Percentiles rank a stretch among this genome's conserved stretches.
Evolutionary conservation across 108 stramenopile species (phyloP).

Genomic region (Skeletonema potamos): DNA sequence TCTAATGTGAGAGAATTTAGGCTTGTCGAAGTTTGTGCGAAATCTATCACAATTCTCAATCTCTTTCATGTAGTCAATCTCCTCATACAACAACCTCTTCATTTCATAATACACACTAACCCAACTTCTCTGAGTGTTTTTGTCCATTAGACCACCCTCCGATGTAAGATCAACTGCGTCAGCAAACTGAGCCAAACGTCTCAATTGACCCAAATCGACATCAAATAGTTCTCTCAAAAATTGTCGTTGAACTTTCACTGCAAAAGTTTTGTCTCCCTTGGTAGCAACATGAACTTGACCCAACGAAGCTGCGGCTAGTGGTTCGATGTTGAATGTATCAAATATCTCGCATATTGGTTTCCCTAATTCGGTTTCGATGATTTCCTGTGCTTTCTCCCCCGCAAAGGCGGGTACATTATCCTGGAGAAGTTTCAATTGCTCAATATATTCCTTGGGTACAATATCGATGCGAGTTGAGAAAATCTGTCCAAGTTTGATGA

Average conservation of each 20-base stretch:
- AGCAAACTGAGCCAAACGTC: slow-evolving; percentile 89
- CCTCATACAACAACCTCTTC: slow-evolving; percentile 92
- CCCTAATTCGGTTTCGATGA: slow-evolving; percentile 92
- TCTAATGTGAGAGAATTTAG: slow-evolving; percentile 86
- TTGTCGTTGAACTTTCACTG: slow-evolving; percentile 95
- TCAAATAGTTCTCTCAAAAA: slow-evolving; percentile 91
- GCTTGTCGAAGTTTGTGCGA: slow-evolving; percentile 72
- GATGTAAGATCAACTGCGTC: slow-evolving; percentile 93
- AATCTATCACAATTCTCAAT: slow-evolving; percentile 85
- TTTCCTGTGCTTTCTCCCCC: slow-evolving; percentile 79
- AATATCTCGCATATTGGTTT: slow-evolving; percentile 84
- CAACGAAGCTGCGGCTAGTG: slow-evolving; percentile 89
- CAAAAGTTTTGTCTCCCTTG: slow-evolving; percentile 74
- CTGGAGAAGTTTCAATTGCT: slow-evolving; percentile 89
- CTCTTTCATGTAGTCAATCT: slow-evolving; percentile 95
- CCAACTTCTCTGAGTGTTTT: slow-evolving; percentile 91
- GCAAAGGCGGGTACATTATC: slow-evolving; percentile 96
- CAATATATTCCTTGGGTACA: slow-evolving; percentile 95
- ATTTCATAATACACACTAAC: slow-evolving; percentile 91
- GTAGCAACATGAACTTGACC: slow-evolving; percentile 97
- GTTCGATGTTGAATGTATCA: slow-evolving; percentile 77
- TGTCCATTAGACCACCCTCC: slow-evolving; percentile 87
- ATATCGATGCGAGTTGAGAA: slow-evolving; percentile 95
- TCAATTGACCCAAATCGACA: slow-evolving; percentile 91
- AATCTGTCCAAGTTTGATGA: slow-evolving; percentile 67